Conservation (phyloP, 352 stramenopile genomes). For the Phytophthora palmivora region DNA sequence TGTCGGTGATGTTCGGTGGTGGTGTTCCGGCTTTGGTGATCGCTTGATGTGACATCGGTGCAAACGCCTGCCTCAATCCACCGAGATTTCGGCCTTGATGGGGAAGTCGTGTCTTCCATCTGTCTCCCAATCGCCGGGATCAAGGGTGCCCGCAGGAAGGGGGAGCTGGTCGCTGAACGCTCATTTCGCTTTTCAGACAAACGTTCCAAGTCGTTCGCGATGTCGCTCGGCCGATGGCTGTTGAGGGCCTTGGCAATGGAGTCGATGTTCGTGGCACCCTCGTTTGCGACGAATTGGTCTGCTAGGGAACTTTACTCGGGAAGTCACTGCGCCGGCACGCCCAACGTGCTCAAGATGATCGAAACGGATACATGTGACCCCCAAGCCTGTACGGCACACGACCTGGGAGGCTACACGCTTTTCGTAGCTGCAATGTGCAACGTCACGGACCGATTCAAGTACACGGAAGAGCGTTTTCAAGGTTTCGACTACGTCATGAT, state of each 20-base stretch:
- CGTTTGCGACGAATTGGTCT: constrained; percentile 28
- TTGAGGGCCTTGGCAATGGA: constrained; percentile 10
- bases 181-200: constrained; percentile 28
- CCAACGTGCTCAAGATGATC: constrained; percentile 35
- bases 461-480: constrained; percentile 27
- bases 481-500: constrained; percentile 43
- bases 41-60: constrained; percentile 21
- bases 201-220: constrained; percentile 6
- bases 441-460: constrained; percentile 38
- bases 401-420: constrained; percentile 31
- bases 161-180: constrained; percentile 13
- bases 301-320: constrained; percentile 36
- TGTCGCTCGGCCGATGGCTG: constrained; percentile 25
- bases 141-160: constrained; percentile 1
- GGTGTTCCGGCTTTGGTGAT: constrained; percentile 25
- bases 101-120: constrained; percentile 27
- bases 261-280: constrained; percentile 13
- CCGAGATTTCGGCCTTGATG: constrained; percentile 36
- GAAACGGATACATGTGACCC: constrained; percentile 22
- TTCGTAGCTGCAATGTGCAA: constrained; percentile 36
- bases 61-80: constrained; percentile 27
- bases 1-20: constrained; percentile 3
- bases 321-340: constrained; percentile 40
- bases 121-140: constrained; percentile 38
- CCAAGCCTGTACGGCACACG: constrained; percentile 27